Percentiles rank a stretch among this genome's conserved stretches.
These are phyloP conservation scores for Fusarium beomiforme DNA, from an alignment of 2,329 filamentous ascomycete genomes.

Conservation along the genomic window DNA sequence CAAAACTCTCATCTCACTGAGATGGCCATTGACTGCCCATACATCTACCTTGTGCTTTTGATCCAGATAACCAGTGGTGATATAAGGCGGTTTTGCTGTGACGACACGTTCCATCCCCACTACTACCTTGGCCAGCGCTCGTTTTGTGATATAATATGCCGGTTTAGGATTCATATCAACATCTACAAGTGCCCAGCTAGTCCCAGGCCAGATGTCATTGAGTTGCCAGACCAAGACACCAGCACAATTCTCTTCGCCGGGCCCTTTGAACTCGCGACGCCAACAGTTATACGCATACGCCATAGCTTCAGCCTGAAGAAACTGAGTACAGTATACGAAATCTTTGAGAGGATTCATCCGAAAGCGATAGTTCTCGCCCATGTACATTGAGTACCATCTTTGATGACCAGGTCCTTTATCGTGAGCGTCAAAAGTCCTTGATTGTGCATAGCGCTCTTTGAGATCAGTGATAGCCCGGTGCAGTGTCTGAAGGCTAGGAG, in stretches of 20 bases:
- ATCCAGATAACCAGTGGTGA: background rate
- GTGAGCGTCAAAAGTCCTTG: background rate
- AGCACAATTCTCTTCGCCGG: background rate
- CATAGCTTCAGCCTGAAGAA: background rate
- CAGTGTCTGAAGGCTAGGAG: background rate
- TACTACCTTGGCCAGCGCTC: background rate
- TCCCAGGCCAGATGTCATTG: conserved; percentile 12
- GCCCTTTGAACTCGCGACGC: conserved; percentile 2
- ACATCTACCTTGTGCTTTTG: background rate
- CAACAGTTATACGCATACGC: conserved; percentile 13
- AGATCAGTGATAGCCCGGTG: background rate
- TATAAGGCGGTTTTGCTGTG: background rate
- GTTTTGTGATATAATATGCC: background rate
- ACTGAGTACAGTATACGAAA: conserved; percentile 4
- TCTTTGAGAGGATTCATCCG: background rate
- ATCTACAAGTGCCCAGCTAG: conserved; percentile 1
- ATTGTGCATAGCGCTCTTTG: background rate
- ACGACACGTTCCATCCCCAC: background rate
- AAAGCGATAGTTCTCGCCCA: conserved; percentile 8
- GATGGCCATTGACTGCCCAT: background rate
- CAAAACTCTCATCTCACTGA: background rate
- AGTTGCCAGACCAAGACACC: conserved; percentile 14
- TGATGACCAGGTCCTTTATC: conserved; percentile 11
- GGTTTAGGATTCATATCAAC: background rate
- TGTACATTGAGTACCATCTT: conserved; percentile 5